Evolutionary conservation across 768 basidiomycete species (phyloP).

Genomic region (Imleria badia): DNA sequence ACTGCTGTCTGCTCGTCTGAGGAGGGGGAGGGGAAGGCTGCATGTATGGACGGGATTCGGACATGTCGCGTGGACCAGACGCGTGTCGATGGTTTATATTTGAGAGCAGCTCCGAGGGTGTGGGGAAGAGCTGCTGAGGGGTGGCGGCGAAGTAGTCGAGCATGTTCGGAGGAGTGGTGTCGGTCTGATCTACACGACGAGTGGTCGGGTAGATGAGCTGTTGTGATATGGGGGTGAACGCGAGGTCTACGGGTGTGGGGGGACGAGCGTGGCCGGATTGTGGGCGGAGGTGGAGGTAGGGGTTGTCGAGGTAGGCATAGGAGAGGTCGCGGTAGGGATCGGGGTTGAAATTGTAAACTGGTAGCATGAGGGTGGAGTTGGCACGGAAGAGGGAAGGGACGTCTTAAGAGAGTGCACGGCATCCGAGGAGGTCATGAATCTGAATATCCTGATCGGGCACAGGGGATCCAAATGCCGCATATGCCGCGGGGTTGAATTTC

Average conservation of each 20-base stretch:
- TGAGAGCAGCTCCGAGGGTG: slow-evolving; percentile 61
- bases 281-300: slow-evolving; percentile 5
- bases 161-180: not conserved
- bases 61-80: not conserved
- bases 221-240: slow-evolving; percentile 6
- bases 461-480: not conserved
- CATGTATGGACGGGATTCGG: slow-evolving; percentile 2
- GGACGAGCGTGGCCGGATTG: slow-evolving; percentile 3
- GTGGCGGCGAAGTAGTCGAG: slow-evolving; percentile 25
- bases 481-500: slow-evolving; percentile 23
- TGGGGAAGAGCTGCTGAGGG: slow-evolving; percentile 51
- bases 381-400: not conserved
- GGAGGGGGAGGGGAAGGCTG: slow-evolving; percentile 13
- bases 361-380: slow-evolving; percentile 1
- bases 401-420: slow-evolving; percentile 15
- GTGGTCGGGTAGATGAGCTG: slow-evolving; percentile 15
- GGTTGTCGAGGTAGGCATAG: slow-evolving; percentile 16
- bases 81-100: slow-evolving; percentile 33
- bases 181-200: not conserved
- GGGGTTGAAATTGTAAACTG: slow-evolving; percentile 6
- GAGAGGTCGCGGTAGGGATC: not conserved
- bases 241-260: slow-evolving; percentile 7
- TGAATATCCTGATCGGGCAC: not conserved
- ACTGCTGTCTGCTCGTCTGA: slow-evolving; percentile 7
- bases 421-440: slow-evolving; percentile 31